Evolutionary conservation across 2,329 filamentous ascomycete species (phyloP).

Genomic region (Seiridium cupressi): DNA sequence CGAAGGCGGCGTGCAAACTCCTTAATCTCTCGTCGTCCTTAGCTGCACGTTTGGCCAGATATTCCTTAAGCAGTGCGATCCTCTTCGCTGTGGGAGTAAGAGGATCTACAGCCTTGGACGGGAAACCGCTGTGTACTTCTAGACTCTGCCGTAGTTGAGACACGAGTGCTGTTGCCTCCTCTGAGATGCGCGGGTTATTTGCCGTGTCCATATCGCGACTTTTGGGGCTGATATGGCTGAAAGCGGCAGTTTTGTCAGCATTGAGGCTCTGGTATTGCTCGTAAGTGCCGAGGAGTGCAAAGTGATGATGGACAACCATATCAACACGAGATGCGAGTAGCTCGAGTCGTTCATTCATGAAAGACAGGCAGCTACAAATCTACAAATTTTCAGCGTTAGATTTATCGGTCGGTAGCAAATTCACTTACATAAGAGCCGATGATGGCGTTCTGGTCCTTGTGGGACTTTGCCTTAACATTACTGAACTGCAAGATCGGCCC

Average conservation of each 20-base stretch:
- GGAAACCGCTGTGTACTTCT: conserved; percentile 20
- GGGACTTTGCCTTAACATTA: conserved; percentile 8
- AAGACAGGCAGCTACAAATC: conserved; percentile 21
- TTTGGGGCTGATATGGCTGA: background rate
- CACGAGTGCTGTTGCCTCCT: background rate
- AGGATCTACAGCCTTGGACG: conserved; percentile 12
- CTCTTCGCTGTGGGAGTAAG: conserved; percentile 10
- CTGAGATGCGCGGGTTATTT: background rate
- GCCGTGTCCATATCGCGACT: background rate
- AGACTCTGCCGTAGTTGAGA: conserved; percentile 15
- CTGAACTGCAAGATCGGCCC: conserved; percentile 18
- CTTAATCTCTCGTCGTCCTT: conserved; percentile 22
- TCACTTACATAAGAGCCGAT: conserved; percentile 19
- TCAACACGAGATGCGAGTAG: conserved; percentile 15
- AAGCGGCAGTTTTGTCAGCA: background rate
- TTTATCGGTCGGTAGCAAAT: background rate
- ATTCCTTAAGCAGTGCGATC: conserved; percentile 19
- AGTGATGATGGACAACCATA: conserved; percentile 19
- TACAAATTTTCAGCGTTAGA: conserved; percentile 10
- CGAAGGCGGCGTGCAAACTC: conserved; percentile 24
- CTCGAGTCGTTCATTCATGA: conserved; percentile 23
- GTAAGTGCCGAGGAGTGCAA: conserved; percentile 17
- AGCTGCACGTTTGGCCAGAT: conserved; percentile 19
- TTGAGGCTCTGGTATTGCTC: conserved; percentile 1
- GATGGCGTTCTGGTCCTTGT: conserved; percentile 11